These are phyloP conservation scores for Ceratocystis papillata DNA, from an alignment of 2,329 filamentous ascomycete species.

Conservation along the genomic window DNA sequence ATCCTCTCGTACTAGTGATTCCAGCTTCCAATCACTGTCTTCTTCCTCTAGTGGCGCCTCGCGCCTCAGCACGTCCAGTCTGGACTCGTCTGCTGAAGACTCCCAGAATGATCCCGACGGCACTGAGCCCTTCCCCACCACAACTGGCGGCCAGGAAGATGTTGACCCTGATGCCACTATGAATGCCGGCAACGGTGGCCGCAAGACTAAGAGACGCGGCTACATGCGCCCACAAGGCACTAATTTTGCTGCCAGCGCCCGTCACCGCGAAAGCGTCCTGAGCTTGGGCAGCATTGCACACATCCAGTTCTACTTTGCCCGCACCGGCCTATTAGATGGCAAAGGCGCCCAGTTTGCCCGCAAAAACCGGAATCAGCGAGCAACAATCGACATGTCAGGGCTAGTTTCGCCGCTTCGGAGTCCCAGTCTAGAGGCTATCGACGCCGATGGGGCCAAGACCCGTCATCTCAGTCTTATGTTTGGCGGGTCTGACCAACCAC, in stretches of 20 bases:
- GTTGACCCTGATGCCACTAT: slow-evolving; percentile 22
- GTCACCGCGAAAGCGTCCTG: slow-evolving; percentile 86
- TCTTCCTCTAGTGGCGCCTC: not conserved
- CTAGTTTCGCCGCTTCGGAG: slow-evolving; percentile 33
- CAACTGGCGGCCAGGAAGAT: slow-evolving; percentile 41
- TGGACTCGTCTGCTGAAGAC: not conserved
- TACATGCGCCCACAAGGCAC: slow-evolving; percentile 82
- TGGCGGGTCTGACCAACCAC: slow-evolving; percentile 35
- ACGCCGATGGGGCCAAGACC: slow-evolving; percentile 41
- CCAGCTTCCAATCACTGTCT: slow-evolving; percentile 15
- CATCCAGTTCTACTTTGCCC: slow-evolving; percentile 94
- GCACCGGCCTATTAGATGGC: slow-evolving; percentile 84
- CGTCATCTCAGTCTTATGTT: slow-evolving; percentile 24
- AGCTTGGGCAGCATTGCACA: slow-evolving; percentile 94
- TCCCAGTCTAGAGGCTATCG: slow-evolving; percentile 32
- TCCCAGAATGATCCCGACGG: not conserved
- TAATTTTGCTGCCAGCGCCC: slow-evolving; percentile 81
- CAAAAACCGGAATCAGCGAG: slow-evolving; percentile 52
- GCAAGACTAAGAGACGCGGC: slow-evolving; percentile 46
- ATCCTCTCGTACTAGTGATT: slow-evolving; percentile 17
- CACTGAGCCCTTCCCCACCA: slow-evolving; percentile 30
- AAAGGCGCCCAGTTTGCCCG: slow-evolving; percentile 79
- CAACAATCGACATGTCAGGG: slow-evolving; percentile 47
- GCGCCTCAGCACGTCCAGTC: not conserved
- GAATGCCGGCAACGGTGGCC: slow-evolving; percentile 7